Percentiles rank a stretch among this genome's conserved stretches.
phyloP scores from a whole-genome alignment of 441 rosid species.

The Corymbia citriodora region DNA sequence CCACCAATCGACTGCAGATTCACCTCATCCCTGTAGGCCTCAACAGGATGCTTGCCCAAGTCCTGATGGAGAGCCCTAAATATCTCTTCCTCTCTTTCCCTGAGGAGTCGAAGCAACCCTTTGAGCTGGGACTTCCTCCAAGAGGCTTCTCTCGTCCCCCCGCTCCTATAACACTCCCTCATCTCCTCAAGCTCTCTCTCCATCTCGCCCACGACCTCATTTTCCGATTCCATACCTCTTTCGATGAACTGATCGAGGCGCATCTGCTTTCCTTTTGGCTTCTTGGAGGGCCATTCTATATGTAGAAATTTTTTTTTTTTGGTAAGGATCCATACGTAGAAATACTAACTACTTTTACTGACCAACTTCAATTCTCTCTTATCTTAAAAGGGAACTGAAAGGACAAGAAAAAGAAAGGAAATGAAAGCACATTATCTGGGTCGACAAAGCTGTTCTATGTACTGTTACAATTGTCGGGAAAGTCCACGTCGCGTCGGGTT shows the following conservation, averaged over 20 bases:
- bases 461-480: too few relatives aligned
- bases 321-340: too few relatives aligned
- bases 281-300: not conserved
- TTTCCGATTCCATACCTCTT: not conserved
- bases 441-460: not conserved
- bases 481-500: too few relatives aligned
- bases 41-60: constrained; percentile 10
- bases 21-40: constrained; percentile 17
- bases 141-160: constrained; percentile 37
- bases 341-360: not conserved
- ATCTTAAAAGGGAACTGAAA: not conserved
- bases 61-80: constrained; percentile 1
- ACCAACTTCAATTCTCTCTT: not conserved
- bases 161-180: constrained; percentile 36
- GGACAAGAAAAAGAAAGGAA: not conserved
- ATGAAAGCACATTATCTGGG: not conserved
- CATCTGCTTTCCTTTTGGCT: not conserved
- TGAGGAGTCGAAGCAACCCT: not conserved
- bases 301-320: not conserved
- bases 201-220: constrained; percentile 3
- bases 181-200: constrained; percentile 24
- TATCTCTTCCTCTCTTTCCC: constrained; percentile 5
- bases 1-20: not conserved
- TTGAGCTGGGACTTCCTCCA: constrained; percentile 12
- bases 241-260: not conserved